Base-by-base conservation (phyloP, 345 rosid species). In the Rubroshorea leprosula region DNA sequence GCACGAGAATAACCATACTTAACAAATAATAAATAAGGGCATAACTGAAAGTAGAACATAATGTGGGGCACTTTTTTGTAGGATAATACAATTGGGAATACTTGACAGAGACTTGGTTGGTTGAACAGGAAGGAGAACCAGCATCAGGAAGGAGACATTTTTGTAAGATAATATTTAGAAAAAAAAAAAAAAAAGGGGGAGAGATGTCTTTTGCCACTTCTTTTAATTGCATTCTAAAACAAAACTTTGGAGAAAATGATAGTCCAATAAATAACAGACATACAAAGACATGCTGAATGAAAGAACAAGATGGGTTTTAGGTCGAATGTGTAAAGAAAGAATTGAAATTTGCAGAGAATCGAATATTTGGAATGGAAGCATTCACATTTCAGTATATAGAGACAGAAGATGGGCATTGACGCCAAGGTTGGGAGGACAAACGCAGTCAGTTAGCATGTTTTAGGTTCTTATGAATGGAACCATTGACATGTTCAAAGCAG, bases 401-500 rank as follows among this genome's bases (percentile, higher is more conserved):
- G n/a, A n/a, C n/a, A n/a, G n/a, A n/a, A n/a, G n/a, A n/a, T n/a
- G n/a, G n/a, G n/a, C n/a, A n/a, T n/a, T n/a, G n/a, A n/a, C n/a
- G n/a, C n/a, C n/a, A n/a, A n/a, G n/a, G n/a, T n/a, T n/a, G n/a
- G n/a, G n/a, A n/a, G n/a, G n/a, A n/a, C n/a, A n/a, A n/a, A n/a
- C n/a, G n/a, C n/a, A n/a, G n/a, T n/a, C n/a, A n/a, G n/a, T n/a
- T n/a, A n/a, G n/a, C n/a, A n/a, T n/a, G n/a, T n/a, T n/a, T n/a
- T n/a, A n/a, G n/a, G n/a, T n/a, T n/a, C n/a, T n/a, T n/a, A n/a
- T n/a, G n/a, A n/a, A 16, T 27, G 54, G 15, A 61, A 19, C 54
- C 55, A 2, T 53, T 68, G 70, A 73, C 62, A 8, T 10, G 39
- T 50, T 63, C 66, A 50, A 72, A 50, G 6, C 12, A 26, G 23